Evolutionary conservation across 2,329 filamentous ascomycete species (phyloP).

Genomic region (Claviceps humidiphila): DNA sequence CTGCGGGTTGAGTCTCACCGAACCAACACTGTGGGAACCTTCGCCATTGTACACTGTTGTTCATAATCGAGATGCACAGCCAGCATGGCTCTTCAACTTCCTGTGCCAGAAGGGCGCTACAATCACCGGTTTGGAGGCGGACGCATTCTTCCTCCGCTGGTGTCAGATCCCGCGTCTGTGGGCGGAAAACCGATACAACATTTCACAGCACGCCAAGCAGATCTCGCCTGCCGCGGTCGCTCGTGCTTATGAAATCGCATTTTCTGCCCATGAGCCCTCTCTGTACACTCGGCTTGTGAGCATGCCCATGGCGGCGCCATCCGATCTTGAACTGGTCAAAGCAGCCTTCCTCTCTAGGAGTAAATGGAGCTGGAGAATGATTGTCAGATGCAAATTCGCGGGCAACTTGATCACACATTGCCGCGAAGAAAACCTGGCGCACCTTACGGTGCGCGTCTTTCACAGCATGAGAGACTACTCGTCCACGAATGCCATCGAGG

Average conservation of each 20-base stretch:
- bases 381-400: background rate
- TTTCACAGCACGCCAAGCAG: background rate
- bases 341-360: background rate
- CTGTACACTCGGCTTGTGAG: background rate
- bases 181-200: background rate
- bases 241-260: background rate
- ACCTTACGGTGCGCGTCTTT: background rate
- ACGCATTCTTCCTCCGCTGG: background rate
- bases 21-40: background rate
- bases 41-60: background rate
- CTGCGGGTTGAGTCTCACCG: background rate
- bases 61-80: background rate
- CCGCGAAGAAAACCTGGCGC: background rate
- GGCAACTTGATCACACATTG: background rate
- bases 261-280: background rate
- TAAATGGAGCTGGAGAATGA: background rate
- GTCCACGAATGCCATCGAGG: background rate
- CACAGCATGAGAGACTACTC: background rate
- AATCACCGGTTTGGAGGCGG: background rate
- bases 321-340: background rate
- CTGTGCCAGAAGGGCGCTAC: background rate
- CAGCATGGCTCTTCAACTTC: background rate
- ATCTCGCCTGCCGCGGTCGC: background rate
- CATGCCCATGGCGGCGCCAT: background rate
- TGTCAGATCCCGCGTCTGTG: background rate